Evolutionary conservation across 768 basidiomycete genomes (phyloP).

Genomic region (Phanerochaete sordida): DNA sequence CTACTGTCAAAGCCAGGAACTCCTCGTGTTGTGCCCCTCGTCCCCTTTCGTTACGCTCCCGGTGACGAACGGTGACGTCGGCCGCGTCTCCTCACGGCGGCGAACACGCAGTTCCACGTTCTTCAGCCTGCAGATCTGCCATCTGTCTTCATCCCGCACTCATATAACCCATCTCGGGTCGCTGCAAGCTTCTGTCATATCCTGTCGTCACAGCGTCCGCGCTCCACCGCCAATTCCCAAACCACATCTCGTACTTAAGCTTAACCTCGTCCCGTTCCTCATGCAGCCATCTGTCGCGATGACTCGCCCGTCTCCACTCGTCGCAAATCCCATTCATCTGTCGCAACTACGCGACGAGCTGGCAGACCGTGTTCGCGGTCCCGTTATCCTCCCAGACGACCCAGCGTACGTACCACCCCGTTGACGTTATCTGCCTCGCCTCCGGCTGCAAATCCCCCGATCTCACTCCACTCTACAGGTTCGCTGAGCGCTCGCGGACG

Average conservation of each 20-base stretch:
- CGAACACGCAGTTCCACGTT: not conserved
- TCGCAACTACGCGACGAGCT: slow-evolving; percentile 15
- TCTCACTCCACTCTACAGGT: slow-evolving; percentile 15
- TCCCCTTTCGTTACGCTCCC: no score
- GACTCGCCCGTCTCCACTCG: not conserved
- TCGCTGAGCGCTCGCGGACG: slow-evolving; percentile 20
- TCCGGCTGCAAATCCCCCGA: not conserved
- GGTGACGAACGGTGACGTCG: no score
- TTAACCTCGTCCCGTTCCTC: not conserved
- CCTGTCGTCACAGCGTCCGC: not conserved
- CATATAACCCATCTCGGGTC: not conserved
- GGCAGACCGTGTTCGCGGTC: slow-evolving; percentile 14
- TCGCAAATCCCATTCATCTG: not conserved
- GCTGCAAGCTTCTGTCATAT: not conserved
- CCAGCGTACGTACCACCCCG: not conserved
- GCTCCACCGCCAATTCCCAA: not conserved
- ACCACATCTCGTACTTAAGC: not conserved
- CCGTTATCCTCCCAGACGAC: slow-evolving; percentile 8
- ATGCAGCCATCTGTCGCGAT: not conserved
- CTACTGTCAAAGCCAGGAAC: not conserved
- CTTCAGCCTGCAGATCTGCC: not conserved
- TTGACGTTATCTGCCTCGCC: not conserved
- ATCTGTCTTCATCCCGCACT: not conserved
- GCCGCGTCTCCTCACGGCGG: no score
- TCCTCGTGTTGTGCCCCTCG: no score